Evolutionary conservation across 768 basidiomycete species (phyloP), one percentile per base, ranked within the genome.

Genomic region (Paxillus involutus): DNA sequence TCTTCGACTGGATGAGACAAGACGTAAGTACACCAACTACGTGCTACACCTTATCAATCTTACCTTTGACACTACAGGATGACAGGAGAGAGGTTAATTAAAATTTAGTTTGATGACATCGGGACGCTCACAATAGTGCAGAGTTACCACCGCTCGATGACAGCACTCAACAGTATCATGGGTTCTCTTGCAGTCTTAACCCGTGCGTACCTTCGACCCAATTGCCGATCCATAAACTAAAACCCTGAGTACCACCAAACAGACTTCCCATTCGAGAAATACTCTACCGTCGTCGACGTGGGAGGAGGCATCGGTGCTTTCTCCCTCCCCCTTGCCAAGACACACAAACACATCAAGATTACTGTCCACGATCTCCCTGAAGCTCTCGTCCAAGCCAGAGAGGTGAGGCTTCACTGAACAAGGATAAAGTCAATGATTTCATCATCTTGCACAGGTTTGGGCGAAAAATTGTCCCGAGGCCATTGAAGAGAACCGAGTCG

Each of bases 221-320:
- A 29, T 11, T n/a, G 21, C 13, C 44, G 17, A 14, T 13, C 26
- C 26, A 26, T 12, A 51, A 9, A 12, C 12, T 4, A 26, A 26
- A 26, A 26, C 44, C 56, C 35, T 58, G 16, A 52, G 39, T 1
- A 55, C 13, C 12, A 5, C 2, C 13, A 17, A 37, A 37, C 19
- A 73, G 74, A 58, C 0, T 74, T 64, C 47, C 69, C 74, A 9
- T 75, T 73, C 46, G 53, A 52, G 11, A 58, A 58, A 24, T 62
- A 63, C 44, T 63, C 70, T 0, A 63, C 63, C 7, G 51, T 73
- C 10, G 69, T 72, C 24, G 73, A 74, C 47, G 62, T 74, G 5
- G 73, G 72, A 12, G 72, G 72, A 41, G 65, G 72, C 7, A 62
- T 71, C 16, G 73, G 73, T 9, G 56, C 64, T 11, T 64, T 67